phyloP scores from a whole-genome alignment of 805 yeast species.

The Sugiyamaella floridensis region DNA sequence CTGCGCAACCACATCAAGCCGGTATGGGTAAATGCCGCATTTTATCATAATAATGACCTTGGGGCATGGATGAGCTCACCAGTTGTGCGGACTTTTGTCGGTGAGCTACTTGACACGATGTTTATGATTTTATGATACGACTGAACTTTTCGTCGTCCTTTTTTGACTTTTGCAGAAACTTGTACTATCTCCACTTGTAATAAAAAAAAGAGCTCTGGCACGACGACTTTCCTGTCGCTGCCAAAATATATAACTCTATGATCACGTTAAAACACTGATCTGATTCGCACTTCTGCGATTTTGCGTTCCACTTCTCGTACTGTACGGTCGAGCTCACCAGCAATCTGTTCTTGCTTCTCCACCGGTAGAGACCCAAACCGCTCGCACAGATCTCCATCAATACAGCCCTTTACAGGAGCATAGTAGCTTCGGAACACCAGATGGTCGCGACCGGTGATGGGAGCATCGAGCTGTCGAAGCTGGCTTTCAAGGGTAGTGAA shows the following conservation, averaged over 20 bases:
- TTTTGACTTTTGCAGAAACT: neutral
- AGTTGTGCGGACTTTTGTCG: too few species aligned
- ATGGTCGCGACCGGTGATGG: slow-evolving; percentile 61
- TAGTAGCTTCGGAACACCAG: slow-evolving; percentile 67
- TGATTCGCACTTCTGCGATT: slow-evolving; percentile 26
- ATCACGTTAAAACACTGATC: slow-evolving; percentile 19
- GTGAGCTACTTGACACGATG: neutral
- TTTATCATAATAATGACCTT: slow-evolving; percentile 10
- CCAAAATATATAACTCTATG: neutral
- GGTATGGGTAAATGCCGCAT: slow-evolving; percentile 30
- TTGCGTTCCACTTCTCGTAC: slow-evolving; percentile 28
- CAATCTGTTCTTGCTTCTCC: slow-evolving; percentile 23
- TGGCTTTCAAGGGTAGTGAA: slow-evolving; percentile 48
- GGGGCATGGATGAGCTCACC: too few species aligned
- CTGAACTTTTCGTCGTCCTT: neutral
- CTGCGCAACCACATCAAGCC: slow-evolving; percentile 59
- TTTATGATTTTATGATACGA: neutral
- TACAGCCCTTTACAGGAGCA: slow-evolving; percentile 65
- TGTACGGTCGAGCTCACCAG: slow-evolving; percentile 28
- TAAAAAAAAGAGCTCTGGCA: neutral
- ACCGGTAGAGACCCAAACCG: slow-evolving; percentile 32
- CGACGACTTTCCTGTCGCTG: neutral
- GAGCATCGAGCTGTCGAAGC: slow-evolving; percentile 22
- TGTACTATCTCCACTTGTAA: neutral
- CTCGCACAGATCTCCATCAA: slow-evolving; percentile 88